Conservation (phyloP, 2,329 filamentous ascomycete genomes). For the Scytalidium lignicola region DNA sequence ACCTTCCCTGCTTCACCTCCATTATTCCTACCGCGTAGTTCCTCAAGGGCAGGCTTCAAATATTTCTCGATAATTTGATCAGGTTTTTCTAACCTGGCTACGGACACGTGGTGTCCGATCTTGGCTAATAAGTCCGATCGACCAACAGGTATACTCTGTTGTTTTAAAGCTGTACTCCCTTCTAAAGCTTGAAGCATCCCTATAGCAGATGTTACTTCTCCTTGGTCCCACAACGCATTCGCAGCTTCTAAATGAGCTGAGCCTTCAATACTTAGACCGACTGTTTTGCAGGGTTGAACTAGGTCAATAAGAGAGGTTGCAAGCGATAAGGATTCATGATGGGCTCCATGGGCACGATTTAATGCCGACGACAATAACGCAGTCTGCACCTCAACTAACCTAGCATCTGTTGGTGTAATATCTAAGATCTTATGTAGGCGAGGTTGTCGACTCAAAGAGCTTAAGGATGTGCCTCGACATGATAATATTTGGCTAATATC, state of each 20-base stretch:
- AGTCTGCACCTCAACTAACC: conserved; percentile 69
- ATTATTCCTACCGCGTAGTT: conserved; percentile 63
- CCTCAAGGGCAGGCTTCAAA: conserved; percentile 75
- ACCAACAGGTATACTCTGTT: conserved; percentile 67
- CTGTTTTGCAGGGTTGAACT: conserved; percentile 59
- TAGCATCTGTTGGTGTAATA: conserved; percentile 57
- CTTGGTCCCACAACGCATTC: conserved; percentile 89
- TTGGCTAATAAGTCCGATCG: conserved; percentile 78
- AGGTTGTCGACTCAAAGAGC: conserved; percentile 68
- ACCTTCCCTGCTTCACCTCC: conserved; percentile 78
- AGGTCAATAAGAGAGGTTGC: conserved; percentile 79
- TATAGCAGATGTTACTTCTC: conserved; percentile 84
- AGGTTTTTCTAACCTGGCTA: conserved; percentile 85
- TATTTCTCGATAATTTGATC: conserved; percentile 86
- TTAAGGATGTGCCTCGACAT: conserved; percentile 77
- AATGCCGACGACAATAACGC: conserved; percentile 70
- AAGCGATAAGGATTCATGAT: conserved; percentile 82
- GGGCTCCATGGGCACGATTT: conserved; percentile 72
- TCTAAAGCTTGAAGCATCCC: conserved; percentile 77
- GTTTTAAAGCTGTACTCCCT: conserved; percentile 53
- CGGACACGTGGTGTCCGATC: conserved; percentile 81
- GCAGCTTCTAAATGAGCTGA: conserved; percentile 78
- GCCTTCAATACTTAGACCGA: conserved; percentile 74
- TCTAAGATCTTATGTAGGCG: conserved; percentile 56
- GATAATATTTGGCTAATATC: conserved; percentile 78